Conservation (phyloP, 2,329 filamentous ascomycete genomes). For the Trichocomaceae sp. region DNA sequence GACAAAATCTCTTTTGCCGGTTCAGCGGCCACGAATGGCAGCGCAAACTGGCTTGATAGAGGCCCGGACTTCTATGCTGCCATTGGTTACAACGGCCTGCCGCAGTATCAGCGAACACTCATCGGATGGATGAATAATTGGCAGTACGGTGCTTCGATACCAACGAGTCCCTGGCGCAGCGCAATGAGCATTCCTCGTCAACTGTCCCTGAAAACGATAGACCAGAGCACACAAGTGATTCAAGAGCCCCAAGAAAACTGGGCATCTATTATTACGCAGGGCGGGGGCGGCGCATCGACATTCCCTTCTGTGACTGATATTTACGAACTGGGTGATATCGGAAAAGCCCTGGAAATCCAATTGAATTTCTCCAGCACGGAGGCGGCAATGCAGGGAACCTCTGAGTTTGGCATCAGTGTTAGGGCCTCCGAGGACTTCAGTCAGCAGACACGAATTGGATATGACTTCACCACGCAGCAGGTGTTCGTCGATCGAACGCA, state of each 20-base stretch:
- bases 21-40: conserved; percentile 4
- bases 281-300: background rate
- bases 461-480: conserved; percentile 20
- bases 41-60: conserved; percentile 25
- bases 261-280: background rate
- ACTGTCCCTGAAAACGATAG: conserved; percentile 18
- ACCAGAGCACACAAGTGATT: conserved; percentile 7
- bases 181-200: conserved; percentile 22
- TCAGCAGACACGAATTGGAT: conserved; percentile 23
- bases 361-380: conserved; percentile 18
- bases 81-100: conserved; percentile 19
- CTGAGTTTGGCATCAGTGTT: conserved; percentile 19
- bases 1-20: background rate
- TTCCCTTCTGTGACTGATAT: conserved; percentile 13
- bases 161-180: conserved; percentile 23
- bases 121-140: conserved; percentile 29
- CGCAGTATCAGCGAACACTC: conserved; percentile 15
- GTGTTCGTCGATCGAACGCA: conserved; percentile 22
- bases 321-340: conserved; percentile 14
- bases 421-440: conserved; percentile 17
- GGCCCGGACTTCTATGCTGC: conserved; percentile 28
- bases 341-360: conserved; percentile 18
- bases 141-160: conserved; percentile 22
- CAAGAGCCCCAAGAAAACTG: background rate
- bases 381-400: background rate